Conservation (phyloP, 148 eudicot species). For the Rhododendron henanense region DNA sequence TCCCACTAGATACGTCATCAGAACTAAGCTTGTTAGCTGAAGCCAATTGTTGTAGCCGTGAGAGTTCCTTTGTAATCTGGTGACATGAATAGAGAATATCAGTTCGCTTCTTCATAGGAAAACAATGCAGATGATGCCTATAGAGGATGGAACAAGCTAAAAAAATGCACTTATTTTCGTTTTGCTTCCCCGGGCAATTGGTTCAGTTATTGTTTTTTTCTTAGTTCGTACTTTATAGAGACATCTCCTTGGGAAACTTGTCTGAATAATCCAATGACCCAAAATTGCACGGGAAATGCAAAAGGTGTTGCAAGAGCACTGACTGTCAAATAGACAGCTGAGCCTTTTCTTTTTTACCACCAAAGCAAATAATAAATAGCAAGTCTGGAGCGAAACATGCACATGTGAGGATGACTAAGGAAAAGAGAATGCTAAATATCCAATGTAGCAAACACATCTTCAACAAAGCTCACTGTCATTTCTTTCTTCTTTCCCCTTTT, state of each 20-base stretch:
- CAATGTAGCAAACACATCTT: background rate
- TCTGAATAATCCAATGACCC: background rate
- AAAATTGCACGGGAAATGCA: background rate
- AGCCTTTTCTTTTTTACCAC: background rate
- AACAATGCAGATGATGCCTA: background rate
- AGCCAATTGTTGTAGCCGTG: constrained; percentile 68
- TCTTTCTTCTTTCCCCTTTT: background rate
- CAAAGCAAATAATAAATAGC: background rate
- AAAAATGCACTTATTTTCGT: background rate
- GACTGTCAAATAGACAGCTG: background rate
- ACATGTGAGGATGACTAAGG: background rate
- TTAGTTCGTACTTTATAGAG: background rate
- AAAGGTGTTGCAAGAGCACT: background rate
- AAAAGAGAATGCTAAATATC: background rate
- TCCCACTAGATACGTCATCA: constrained; percentile 81
- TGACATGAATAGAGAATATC: constrained; percentile 2
- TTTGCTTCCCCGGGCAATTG: background rate
- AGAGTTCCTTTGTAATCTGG: constrained; percentile 83
- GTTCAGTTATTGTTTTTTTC: background rate
- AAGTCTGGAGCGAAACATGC: background rate
- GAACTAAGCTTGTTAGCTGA: constrained; percentile 71
- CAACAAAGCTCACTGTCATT: constrained; percentile 2
- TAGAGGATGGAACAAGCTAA: background rate
- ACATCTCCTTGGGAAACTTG: background rate
- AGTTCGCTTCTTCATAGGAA: background rate